phyloP scores from a whole-genome alignment of 2,329 filamentous ascomycete genomes.

The Phoma sp. region DNA sequence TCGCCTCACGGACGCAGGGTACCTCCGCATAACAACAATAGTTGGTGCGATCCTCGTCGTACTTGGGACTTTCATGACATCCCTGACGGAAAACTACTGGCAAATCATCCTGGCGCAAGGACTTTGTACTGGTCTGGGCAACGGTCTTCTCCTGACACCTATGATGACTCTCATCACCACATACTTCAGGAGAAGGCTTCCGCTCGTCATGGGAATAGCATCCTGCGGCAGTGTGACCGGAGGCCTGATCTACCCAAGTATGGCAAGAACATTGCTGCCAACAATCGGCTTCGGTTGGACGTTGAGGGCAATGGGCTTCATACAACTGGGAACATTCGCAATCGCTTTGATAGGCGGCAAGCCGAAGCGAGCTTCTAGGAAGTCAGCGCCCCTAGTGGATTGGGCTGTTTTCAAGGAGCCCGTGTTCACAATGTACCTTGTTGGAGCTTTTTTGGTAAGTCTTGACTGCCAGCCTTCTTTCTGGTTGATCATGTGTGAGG shows the following conservation, averaged over 20 bases:
- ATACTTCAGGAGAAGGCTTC: constrained; percentile 16
- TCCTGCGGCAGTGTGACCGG: constrained; percentile 22
- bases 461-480: no score
- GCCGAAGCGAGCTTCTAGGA: no score
- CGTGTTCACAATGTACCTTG: no score
- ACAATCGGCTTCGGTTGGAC: constrained; percentile 63
- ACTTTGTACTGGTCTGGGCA: constrained; percentile 34
- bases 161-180: constrained; percentile 43
- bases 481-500: no score
- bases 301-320: constrained; percentile 61
- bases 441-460: no score
- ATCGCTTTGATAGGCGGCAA: not conserved
- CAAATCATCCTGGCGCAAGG: constrained; percentile 44
- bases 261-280: constrained; percentile 16
- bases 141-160: constrained; percentile 31
- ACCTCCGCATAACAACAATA: constrained; percentile 50
- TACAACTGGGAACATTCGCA: constrained; percentile 1
- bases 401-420: no score
- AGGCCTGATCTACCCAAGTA: constrained; percentile 26
- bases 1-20: constrained; percentile 57
- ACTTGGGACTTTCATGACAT: constrained; percentile 58
- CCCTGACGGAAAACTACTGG: constrained; percentile 53
- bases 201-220: constrained; percentile 22
- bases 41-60: constrained; percentile 51
- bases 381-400: no score